Conservation (phyloP, 805 yeast species). For the Wickerhamiella azyma region DNA sequence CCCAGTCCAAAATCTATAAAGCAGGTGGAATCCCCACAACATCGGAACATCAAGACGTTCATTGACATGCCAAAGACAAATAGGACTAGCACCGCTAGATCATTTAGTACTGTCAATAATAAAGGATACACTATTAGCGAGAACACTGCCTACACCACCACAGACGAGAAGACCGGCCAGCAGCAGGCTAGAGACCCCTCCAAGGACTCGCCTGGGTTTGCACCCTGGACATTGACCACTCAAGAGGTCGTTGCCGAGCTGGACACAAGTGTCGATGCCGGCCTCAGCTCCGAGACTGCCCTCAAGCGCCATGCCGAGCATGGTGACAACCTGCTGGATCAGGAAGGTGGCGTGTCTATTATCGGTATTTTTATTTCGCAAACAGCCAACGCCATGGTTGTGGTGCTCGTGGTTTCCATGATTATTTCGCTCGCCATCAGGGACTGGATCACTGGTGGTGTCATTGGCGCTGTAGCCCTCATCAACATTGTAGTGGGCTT, state of each 20-base stretch:
- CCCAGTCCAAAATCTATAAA: background rate
- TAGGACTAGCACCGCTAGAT: background rate
- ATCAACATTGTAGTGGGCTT: constrained; percentile 56
- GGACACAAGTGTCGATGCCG: constrained; percentile 34
- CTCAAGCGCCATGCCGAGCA: constrained; percentile 22
- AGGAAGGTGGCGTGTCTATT: constrained; percentile 41
- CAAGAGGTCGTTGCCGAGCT: constrained; percentile 29
- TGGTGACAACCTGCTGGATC: constrained; percentile 53
- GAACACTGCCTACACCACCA: background rate
- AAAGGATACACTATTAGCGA: constrained; percentile 3
- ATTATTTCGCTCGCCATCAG: constrained; percentile 55
- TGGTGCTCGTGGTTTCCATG: constrained; percentile 58
- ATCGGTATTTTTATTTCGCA: constrained; percentile 48
- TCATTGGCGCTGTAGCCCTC: constrained; percentile 51
- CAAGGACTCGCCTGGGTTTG: background rate
- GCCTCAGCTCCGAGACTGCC: constrained; percentile 32
- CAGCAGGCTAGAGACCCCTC: background rate
- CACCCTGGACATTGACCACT: constrained; percentile 23
- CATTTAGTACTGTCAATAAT: background rate
- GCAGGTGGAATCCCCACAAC: background rate
- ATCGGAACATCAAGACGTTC: background rate
- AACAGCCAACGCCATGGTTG: constrained; percentile 63
- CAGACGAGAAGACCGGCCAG: constrained; percentile 2
- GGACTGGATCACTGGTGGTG: constrained; percentile 78
- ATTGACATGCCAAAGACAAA: background rate